Percentiles rank a stretch among this genome's conserved stretches.
Evolutionary conservation across 2,329 filamentous ascomycete genomes (phyloP).

Genomic region (Amauroascus niger): DNA sequence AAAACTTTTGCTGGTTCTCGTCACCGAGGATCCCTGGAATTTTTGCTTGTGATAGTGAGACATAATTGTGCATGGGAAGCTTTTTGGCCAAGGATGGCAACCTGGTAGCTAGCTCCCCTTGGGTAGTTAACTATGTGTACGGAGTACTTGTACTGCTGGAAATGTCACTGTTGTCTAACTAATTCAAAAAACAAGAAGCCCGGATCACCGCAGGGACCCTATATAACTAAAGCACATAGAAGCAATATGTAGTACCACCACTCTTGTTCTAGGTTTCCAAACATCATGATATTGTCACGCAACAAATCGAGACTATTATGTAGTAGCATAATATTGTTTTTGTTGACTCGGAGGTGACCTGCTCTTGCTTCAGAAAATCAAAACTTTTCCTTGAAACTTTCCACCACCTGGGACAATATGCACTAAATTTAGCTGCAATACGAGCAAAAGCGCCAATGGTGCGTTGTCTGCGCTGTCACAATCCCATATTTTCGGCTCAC

Average conservation of each 20-base stretch:
- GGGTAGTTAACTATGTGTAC: too few relatives aligned
- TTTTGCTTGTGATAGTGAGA: constrained; percentile 7
- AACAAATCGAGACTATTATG: too few relatives aligned
- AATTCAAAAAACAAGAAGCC: neutral
- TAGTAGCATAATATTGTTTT: neutral
- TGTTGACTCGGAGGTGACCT: neutral
- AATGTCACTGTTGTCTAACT: too few relatives aligned
- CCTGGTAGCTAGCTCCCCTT: too few relatives aligned
- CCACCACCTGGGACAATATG: neutral
- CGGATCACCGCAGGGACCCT: neutral
- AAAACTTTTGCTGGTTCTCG: neutral
- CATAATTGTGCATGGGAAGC: constrained; percentile 1
- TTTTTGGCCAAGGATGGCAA: constrained; percentile 5
- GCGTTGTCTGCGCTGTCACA: constrained; percentile 3
- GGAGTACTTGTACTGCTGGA: too few relatives aligned
- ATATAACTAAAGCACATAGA: too few relatives aligned
- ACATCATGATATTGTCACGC: neutral
- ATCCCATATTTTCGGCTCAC: neutral
- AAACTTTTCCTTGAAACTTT: neutral
- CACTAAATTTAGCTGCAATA: neutral
- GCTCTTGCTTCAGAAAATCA: neutral
- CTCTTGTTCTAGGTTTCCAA: neutral
- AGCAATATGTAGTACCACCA: neutral
- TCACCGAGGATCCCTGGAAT: neutral
- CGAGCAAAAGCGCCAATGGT: neutral